Evolutionary conservation across 1,139 yeast species (phyloP).

Genomic region (Yamadazyma dendronema): DNA sequence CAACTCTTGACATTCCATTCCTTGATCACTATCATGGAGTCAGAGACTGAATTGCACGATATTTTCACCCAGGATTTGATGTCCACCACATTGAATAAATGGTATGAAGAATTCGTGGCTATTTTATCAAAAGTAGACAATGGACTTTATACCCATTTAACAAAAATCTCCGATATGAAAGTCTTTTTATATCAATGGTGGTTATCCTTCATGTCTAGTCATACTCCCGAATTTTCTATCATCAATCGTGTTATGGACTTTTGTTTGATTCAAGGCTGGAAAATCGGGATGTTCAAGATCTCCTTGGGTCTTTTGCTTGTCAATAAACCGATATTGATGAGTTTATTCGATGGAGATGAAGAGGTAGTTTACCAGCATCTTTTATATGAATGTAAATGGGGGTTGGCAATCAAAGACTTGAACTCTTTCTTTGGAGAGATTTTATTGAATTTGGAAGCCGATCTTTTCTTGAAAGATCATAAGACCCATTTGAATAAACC

Average conservation of each 20-base stretch:
- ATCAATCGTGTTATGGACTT: constrained; percentile 54
- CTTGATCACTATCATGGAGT: constrained; percentile 60
- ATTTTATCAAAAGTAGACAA: constrained; percentile 43
- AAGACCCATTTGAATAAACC: constrained; percentile 9
- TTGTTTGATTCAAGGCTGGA: constrained; percentile 63
- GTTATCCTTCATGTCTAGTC: constrained; percentile 61
- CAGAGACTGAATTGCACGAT: constrained; percentile 54
- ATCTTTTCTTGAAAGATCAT: constrained; percentile 20
- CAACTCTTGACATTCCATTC: constrained; percentile 51
- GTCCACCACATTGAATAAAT: constrained; percentile 53
- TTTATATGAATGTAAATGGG: constrained; percentile 56
- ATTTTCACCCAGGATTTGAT: constrained; percentile 55
- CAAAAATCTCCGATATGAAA: constrained; percentile 38
- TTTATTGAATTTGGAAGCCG: constrained; percentile 37
- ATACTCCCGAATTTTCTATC: constrained; percentile 54
- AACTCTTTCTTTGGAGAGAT: constrained; percentile 41
- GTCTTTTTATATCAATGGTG: constrained; percentile 66
- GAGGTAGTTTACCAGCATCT: constrained; percentile 63
- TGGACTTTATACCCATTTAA: constrained; percentile 46
- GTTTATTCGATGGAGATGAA: constrained; percentile 49
- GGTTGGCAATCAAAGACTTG: constrained; percentile 49
- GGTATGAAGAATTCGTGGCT: constrained; percentile 53
- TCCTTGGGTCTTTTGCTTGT: constrained; percentile 55
- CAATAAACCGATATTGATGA: constrained; percentile 52
- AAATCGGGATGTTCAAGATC: constrained; percentile 58